phyloP scores from a whole-genome alignment of 2,329 filamentous ascomycete species.

The Clarireedia monteithiana region DNA sequence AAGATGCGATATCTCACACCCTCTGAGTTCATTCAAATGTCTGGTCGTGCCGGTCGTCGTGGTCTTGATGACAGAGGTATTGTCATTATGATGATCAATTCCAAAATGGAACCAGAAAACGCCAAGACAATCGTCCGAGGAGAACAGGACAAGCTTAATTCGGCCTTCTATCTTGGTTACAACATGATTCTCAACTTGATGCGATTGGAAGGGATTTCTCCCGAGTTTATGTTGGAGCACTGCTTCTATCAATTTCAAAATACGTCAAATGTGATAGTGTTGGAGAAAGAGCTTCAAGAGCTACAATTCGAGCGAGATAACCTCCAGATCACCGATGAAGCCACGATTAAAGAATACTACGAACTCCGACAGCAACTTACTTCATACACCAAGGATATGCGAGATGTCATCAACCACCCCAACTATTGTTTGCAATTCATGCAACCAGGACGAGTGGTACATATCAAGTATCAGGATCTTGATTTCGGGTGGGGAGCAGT shows the following conservation, averaged over 20 bases:
- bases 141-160: conserved; percentile 94
- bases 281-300: conserved; percentile 77
- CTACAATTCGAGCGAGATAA: conserved; percentile 68
- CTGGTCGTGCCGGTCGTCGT: conserved; percentile 89
- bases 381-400: conserved; percentile 80
- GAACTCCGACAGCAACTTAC: conserved; percentile 79
- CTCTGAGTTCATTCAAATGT: conserved; percentile 98
- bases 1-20: conserved; percentile 77
- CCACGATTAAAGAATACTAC: conserved; percentile 89
- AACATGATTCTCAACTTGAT: conserved; percentile 98
- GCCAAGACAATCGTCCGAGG: conserved; percentile 94
- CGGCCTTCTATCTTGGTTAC: conserved; percentile 94
- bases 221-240: conserved; percentile 96
- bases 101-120: conserved; percentile 89
- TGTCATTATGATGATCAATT: conserved; percentile 99
- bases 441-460: conserved; percentile 79
- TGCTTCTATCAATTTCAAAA: conserved; percentile 99
- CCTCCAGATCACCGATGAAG: conserved; percentile 77
- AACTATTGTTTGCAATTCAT: conserved; percentile 79
- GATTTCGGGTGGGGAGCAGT: conserved; percentile 96
- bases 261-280: conserved; percentile 70
- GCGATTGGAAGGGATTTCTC: conserved; percentile 97
- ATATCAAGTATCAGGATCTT: conserved; percentile 68
- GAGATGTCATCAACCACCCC: conserved; percentile 84
- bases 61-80: conserved; percentile 96